These are phyloP conservation scores for Litsea cubeba DNA, from an alignment of 164 flowering plant genomes.

Conservation along the genomic window DNA sequence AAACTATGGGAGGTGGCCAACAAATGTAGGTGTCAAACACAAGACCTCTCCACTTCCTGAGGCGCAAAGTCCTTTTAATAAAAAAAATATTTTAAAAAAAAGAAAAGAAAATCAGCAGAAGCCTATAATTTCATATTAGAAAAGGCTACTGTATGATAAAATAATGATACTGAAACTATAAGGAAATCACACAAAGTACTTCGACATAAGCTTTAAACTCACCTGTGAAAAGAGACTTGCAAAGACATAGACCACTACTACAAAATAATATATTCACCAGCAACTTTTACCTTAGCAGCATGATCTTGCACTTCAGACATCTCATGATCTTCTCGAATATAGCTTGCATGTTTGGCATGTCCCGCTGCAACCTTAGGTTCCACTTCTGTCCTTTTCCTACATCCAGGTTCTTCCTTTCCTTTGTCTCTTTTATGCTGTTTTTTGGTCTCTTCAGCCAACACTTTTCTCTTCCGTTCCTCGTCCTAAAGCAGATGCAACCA, in stretches of 20 bases:
- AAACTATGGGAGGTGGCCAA: no score
- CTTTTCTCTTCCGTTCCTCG: conserved; percentile 28
- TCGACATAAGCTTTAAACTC: background rate
- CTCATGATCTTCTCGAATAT: conserved; percentile 19
- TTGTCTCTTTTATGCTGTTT: conserved; percentile 24
- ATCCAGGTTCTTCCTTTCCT: conserved; percentile 17
- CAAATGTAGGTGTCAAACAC: no score
- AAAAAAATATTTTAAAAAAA: no score
- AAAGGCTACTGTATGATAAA: background rate
- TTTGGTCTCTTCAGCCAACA: conserved; percentile 24
- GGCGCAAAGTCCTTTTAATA: no score
- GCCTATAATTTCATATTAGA: no score
- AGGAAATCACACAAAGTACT: background rate
- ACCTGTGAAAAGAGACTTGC: background rate
- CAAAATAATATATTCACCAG: background rate
- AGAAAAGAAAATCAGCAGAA: background rate
- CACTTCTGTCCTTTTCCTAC: conserved; percentile 15
- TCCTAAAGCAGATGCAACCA: conserved; percentile 30
- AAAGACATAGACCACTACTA: background rate
- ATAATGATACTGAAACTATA: background rate
- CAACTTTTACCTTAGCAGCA: conserved; percentile 30
- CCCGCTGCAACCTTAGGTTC: conserved; percentile 11
- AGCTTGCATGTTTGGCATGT: conserved; percentile 15
- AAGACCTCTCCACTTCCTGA: no score
- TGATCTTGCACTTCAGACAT: conserved; percentile 14